Percentiles rank a stretch among this genome's conserved stretches.
Evolutionary conservation across 805 yeast species (phyloP).

Genomic region (Kodamaea sagamina): DNA sequence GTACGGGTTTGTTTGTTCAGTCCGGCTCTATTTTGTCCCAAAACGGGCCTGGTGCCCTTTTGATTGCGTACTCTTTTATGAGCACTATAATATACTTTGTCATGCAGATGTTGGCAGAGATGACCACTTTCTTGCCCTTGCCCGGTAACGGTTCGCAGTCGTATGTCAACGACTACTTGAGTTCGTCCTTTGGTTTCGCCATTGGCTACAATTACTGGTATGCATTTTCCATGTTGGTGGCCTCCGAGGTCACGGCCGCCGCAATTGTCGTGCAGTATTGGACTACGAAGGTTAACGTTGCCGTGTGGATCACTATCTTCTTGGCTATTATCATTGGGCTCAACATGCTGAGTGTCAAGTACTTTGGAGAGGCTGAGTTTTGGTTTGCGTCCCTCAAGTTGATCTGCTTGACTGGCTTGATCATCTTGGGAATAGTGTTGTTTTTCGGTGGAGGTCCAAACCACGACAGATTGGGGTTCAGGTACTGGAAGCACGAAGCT

Average conservation of each 20-base stretch:
- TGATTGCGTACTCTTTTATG: conserved; percentile 22
- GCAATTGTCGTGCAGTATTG: conserved; percentile 38
- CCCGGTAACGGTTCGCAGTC: conserved; percentile 38
- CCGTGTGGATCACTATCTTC: conserved; percentile 43
- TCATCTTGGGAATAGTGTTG: conserved; percentile 36
- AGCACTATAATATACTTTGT: conserved; percentile 26
- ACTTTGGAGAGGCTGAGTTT: conserved; percentile 41
- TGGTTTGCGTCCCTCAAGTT: conserved; percentile 37
- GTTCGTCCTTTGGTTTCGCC: conserved; percentile 34
- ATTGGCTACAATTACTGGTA: conserved; percentile 38
- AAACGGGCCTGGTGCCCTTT: conserved; percentile 22
- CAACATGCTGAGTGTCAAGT: conserved; percentile 32
- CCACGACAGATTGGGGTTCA: conserved; percentile 48
- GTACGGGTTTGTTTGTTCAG: conserved; percentile 27
- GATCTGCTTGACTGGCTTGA: conserved; percentile 31
- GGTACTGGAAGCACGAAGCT: conserved; percentile 40
- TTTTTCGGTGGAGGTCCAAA: conserved; percentile 43
- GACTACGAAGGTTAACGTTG: conserved; percentile 34
- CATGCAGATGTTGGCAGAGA: conserved; percentile 36
- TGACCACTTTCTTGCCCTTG: conserved; percentile 36
- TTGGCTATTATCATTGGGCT: conserved; percentile 25
- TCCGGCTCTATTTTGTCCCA: conserved; percentile 23
- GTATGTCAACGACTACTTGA: conserved; percentile 30
- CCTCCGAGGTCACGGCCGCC: conserved; percentile 46
- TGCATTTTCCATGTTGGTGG: conserved; percentile 34